phyloP scores from a whole-genome alignment of 768 basidiomycete species.

The Termitomyces sp. region DNA sequence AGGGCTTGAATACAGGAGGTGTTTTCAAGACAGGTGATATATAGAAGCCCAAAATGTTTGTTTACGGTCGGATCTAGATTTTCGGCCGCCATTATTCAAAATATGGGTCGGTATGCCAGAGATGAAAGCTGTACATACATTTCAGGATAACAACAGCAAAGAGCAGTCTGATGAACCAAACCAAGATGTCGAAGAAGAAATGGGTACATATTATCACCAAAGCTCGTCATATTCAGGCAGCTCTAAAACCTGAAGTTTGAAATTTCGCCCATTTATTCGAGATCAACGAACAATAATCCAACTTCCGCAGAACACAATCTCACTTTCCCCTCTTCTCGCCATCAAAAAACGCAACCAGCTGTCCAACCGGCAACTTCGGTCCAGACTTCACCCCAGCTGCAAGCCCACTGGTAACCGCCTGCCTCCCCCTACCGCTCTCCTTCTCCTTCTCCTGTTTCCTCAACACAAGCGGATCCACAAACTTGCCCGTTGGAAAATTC shows the following conservation, averaged over 20 bases:
- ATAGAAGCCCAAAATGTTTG: too few relatives aligned
- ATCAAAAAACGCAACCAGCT: constrained; percentile 85
- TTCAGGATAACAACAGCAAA: background rate
- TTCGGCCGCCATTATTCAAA: too few relatives aligned
- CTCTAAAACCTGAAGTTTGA: background rate
- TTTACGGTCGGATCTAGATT: too few relatives aligned
- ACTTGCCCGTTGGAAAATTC: constrained; percentile 35
- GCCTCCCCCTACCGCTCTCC: constrained; percentile 19
- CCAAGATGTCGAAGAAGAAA: background rate
- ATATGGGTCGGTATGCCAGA: background rate
- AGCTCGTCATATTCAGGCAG: background rate
- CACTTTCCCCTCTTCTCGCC: constrained; percentile 27
- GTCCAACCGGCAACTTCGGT: constrained; percentile 68
- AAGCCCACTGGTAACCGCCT: constrained; percentile 19
- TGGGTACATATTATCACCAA: background rate
- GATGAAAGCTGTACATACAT: background rate
- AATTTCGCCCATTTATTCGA: background rate
- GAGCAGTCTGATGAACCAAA: background rate
- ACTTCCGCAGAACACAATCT: background rate
- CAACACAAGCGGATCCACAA: constrained; percentile 73
- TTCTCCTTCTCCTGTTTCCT: constrained; percentile 66
- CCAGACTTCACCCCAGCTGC: constrained; percentile 40
- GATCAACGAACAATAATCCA: background rate
- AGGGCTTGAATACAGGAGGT: too few relatives aligned
- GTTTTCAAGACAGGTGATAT: too few relatives aligned